Base-by-base conservation (phyloP, 2,329 filamentous ascomycete species). In the Cylindrodendrum hubeiense region DNA sequence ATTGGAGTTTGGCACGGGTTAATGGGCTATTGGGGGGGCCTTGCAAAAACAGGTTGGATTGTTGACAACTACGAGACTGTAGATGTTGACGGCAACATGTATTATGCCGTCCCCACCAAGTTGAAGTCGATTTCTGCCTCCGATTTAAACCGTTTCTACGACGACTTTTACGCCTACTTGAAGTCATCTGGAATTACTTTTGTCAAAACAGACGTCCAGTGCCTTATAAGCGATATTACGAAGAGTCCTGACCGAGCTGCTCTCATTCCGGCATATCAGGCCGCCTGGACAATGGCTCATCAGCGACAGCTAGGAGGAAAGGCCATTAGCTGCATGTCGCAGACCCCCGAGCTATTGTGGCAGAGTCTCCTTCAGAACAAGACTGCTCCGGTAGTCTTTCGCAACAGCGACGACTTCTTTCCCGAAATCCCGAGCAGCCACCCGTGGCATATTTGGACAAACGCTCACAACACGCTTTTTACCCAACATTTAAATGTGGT, bases 1-100 rank as follows among this genome's bases (percentile, higher is more conserved):
- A 86, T 97, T 51, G 93, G 92, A 6, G 93, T 97, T 1, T 97
- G 94, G 94, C 94, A 97, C 79, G 93, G 94, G 1, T 83, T 97
- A 2, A 78, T 90, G 71, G 89, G 93, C 3, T 96, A 96, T 77
- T 96, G 94, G 94, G 94, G 92, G 51, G 93, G 93, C 0, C 87
- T 97, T 8, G 87, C 91, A 1, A 89, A 91, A 0, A 80, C 87
- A 9, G 91, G 93, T 1, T 85, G 89, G 54, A 87, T 97, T 44
- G 91, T 91, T 0, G 83, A 89, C 67, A 86, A 86, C 1, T 97
- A 97, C 80, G 91, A 92, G 76, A 95, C 93, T 9, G 34, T 54
- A 4, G 34, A 43, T 28, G 0, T 81, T 89, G 2, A 83, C 83
- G 53, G 79, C 87, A 5, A 77, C 86, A 2, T 79, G 85, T 46